Evolutionary conservation across 1,139 yeast species (phyloP), one percentile per base, ranked within the genome.

Genomic region (Hyphopichia khmerensis): DNA sequence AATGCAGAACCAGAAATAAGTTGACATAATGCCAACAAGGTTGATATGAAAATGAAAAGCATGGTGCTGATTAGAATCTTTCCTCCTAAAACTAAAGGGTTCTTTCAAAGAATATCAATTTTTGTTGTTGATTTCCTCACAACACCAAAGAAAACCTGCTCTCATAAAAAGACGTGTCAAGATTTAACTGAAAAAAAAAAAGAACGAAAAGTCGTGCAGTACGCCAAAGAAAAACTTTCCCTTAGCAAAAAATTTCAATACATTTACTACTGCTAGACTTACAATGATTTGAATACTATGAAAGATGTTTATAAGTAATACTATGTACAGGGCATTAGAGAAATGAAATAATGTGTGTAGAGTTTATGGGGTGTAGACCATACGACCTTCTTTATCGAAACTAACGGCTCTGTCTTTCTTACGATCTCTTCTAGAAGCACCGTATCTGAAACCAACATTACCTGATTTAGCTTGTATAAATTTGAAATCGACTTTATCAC

Each of bases 391-490:
- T 50, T 82, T 79, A 59, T 86, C 84, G 64, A 79, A 90, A 9
- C 84, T 87, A 56, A 89, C 79, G 57, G 80, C 81, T 64, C 97
- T 81, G 61, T 88, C 86, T 62, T 84, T 87, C 77, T 86, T 88
- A 57, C 82, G 84, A 65, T 91, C 97, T 70, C 96, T 88, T 56
- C 86, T 77, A 27, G 90, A 80, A 35, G 91, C 89, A 67, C 98
- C 98, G 59, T 93, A 93, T 60, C 98, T 83, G 77, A 69, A 81
- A 43, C 98, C 99, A 45, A 89, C 93, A 44, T 81, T 71, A 33
- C 97, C 97, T 37, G 85, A 87, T 55, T 77, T 80, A 43, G 89
- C 85, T 52, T 82, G 75, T 15, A 87, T 83, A 66, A 91, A 90
- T 58, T 80, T 82, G 72, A 87, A 87, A 41, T 75, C 75, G 36